Evolutionary conservation across 2,329 filamentous ascomycete species (phyloP).

Genomic region (Claviceps maximensis): DNA sequence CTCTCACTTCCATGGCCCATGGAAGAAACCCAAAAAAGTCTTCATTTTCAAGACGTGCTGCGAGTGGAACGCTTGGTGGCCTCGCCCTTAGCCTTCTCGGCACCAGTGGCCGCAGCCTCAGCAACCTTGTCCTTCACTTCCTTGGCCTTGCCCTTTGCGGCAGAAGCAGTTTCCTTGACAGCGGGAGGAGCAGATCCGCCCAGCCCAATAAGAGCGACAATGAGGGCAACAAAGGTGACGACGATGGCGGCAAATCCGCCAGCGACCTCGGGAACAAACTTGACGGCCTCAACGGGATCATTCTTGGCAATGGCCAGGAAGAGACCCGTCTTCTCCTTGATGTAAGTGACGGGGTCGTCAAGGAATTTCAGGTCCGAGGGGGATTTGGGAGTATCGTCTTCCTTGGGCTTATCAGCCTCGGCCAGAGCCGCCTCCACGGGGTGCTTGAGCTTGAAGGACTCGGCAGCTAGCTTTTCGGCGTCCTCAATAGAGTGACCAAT

Average conservation of each 20-base stretch:
- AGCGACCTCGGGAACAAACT: conserved; percentile 84
- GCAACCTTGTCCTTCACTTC: conserved; percentile 56
- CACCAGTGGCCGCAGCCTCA: conserved; percentile 44
- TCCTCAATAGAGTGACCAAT: conserved; percentile 94
- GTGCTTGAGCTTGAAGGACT: conserved; percentile 85
- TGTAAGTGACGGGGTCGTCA: conserved; percentile 76
- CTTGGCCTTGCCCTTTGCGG: conserved; percentile 57
- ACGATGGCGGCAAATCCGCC: conserved; percentile 61
- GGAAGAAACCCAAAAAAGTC: not conserved
- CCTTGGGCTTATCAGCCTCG: conserved; percentile 67
- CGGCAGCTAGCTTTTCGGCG: conserved; percentile 73
- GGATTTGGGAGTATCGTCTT: conserved; percentile 48
- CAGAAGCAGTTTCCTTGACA: conserved; percentile 56
- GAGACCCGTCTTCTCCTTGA: conserved; percentile 86
- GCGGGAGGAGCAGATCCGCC: conserved; percentile 55
- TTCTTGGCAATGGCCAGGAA: conserved; percentile 75
- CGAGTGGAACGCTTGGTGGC: conserved; percentile 46
- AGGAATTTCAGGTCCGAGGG: conserved; percentile 72
- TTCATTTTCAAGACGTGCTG: conserved; percentile 35
- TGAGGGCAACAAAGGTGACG: conserved; percentile 55
- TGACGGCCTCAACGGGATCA: conserved; percentile 72
- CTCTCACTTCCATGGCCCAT: not conserved
- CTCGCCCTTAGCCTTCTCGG: conserved; percentile 67
- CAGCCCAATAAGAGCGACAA: conserved; percentile 52
- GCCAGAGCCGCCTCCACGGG: conserved; percentile 69